Percentiles rank a stretch among this genome's conserved stretches.
phyloP scores from a whole-genome alignment of 176 grass and related monocot genomes.

The Oryza punctata region DNA sequence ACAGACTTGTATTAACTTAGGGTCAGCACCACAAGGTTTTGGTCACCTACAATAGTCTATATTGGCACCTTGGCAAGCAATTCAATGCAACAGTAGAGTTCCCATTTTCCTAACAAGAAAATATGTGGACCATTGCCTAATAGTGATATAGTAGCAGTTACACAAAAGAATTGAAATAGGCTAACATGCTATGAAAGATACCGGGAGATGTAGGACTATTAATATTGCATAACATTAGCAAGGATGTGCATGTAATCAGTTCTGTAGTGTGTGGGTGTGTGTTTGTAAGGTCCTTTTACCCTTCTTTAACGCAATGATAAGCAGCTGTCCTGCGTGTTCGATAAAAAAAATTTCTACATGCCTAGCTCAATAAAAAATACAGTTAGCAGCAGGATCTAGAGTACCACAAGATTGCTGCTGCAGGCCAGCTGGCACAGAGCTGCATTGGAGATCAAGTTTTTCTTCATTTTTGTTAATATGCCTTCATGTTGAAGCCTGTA shows the following conservation, averaged over 20 bases:
- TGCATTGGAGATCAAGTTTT: slow-evolving; percentile 72
- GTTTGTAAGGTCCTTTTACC: too few relatives aligned
- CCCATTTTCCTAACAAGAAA: not conserved
- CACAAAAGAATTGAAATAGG: not conserved
- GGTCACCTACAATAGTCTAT: not conserved
- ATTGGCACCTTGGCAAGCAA: not conserved
- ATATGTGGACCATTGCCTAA: slow-evolving; percentile 13
- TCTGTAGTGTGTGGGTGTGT: too few relatives aligned
- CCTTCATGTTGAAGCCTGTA: slow-evolving; percentile 76
- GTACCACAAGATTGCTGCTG: slow-evolving; percentile 66
- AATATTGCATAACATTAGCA: not conserved
- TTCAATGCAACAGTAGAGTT: not conserved
- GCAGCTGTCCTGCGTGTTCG: too few relatives aligned
- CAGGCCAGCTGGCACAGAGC: slow-evolving; percentile 59
- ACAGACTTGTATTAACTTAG: not conserved
- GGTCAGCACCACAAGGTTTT: not conserved
- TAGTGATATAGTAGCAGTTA: not conserved
- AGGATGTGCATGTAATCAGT: too few relatives aligned
- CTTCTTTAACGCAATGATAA: too few relatives aligned
- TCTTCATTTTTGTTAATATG: slow-evolving; percentile 73
- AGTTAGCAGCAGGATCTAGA: not conserved
- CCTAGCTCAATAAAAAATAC: not conserved
- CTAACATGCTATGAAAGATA: not conserved
- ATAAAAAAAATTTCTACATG: not conserved
- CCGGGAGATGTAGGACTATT: not conserved